Conservation (phyloP, 805 yeast genomes). For the Candida parachauliodes region DNA sequence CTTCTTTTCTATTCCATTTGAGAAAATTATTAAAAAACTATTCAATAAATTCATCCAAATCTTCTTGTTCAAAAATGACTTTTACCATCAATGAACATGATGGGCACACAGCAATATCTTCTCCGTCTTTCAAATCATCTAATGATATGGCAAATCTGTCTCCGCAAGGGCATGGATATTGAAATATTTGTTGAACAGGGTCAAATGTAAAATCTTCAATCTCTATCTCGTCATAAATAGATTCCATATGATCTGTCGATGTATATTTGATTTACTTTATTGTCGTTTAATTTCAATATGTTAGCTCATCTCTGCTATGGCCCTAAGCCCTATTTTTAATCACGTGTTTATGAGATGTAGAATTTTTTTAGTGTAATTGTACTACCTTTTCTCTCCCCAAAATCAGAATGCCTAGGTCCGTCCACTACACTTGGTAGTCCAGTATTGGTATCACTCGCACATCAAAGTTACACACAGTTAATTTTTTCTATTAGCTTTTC, state of each 20-base stretch:
- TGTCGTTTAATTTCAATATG: too few species aligned
- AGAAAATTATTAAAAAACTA: too few species aligned
- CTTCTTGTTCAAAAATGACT: constrained; percentile 77
- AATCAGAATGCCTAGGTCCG: too few species aligned
- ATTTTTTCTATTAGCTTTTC: constrained; percentile 1
- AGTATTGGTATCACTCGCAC: not conserved
- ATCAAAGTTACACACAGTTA: not conserved
- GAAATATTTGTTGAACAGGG: constrained; percentile 72
- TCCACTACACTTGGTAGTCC: constrained; percentile 1
- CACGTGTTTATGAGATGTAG: not conserved
- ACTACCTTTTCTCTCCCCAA: too few species aligned
- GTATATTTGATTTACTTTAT: not conserved
- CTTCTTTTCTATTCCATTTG: too few species aligned
- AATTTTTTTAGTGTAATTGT: too few species aligned
- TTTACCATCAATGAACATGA: constrained; percentile 91
- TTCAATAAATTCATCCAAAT: constrained; percentile 37
- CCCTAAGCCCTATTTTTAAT: not conserved
- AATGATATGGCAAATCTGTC: constrained; percentile 84
- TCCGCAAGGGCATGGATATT: constrained; percentile 98
- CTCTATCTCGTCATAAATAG: constrained; percentile 89
- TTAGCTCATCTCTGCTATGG: too few species aligned
- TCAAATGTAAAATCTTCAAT: constrained; percentile 96
- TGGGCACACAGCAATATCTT: constrained; percentile 94
- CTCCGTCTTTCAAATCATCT: constrained; percentile 87
- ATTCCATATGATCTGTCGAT: constrained; percentile 40